phyloP scores from a whole-genome alignment of 2,329 filamentous ascomycete genomes.

The Sporothrix pallida region DNA sequence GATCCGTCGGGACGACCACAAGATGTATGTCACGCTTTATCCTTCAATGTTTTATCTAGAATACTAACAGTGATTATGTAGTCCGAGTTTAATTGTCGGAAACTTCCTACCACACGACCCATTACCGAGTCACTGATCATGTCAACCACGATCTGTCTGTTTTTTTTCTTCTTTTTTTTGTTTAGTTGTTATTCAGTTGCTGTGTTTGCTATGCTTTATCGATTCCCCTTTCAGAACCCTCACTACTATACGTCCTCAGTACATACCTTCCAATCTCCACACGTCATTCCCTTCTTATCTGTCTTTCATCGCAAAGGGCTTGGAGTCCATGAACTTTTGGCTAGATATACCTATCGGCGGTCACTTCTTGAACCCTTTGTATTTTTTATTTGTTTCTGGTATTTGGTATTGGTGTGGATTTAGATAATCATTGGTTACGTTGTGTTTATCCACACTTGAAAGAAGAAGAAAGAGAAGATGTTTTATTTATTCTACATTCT shows the following conservation, averaged over 20 bases:
- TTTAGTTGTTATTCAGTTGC: not conserved
- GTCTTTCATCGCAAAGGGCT: slow-evolving; percentile 11
- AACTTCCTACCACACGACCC: slow-evolving; percentile 92
- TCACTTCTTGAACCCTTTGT: slow-evolving; percentile 11
- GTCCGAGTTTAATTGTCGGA: slow-evolving; percentile 91
- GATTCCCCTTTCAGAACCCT: slow-evolving; percentile 7
- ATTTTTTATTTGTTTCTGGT: not conserved
- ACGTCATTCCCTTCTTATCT: not conserved
- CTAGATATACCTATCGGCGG: not conserved
- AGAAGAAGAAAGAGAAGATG: no score
- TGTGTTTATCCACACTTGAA: no score
- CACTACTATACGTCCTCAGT: slow-evolving; percentile 5
- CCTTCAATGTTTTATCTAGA: not conserved
- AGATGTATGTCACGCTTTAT: slow-evolving; percentile 71
- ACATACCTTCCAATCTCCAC: slow-evolving; percentile 13
- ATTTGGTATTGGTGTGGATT: not conserved
- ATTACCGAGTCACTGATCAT: slow-evolving; percentile 26
- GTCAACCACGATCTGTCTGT: not conserved
- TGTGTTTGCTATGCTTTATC: not conserved
- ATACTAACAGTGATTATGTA: slow-evolving; percentile 51
- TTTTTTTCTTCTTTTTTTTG: not conserved
- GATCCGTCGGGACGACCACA: slow-evolving; percentile 91
- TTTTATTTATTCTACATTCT: not conserved
- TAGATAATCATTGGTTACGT: not conserved
- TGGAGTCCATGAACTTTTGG: slow-evolving; percentile 20